Evolutionary conservation across 2,329 filamentous ascomycete species (phyloP), one percentile per base, ranked within the genome.

Genomic region (Seiridium unicorne): DNA sequence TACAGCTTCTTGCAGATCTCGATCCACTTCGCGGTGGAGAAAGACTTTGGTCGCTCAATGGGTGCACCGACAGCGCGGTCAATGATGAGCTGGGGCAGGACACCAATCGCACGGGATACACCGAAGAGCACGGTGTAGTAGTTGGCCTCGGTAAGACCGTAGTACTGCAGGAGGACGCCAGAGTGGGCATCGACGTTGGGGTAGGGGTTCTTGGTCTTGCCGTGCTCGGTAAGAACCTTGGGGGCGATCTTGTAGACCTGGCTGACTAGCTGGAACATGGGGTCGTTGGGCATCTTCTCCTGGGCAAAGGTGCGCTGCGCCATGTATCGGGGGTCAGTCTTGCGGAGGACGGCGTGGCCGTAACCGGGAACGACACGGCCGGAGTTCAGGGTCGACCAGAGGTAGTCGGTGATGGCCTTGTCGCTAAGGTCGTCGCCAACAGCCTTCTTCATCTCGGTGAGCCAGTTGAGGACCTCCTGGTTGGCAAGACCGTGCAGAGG

Each of bases 161-260:
- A 99, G 90, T 99, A 95, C 85, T 99, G 95, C 71, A 99, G 92
- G 68, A 99, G 92, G 69, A 99, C 95, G 86, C 95, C 95, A 38
- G 93, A 97, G 90, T 98, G 95, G 74, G 94, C 93, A 75, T 98
- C 94, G 74, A 98, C 93, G 84, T 98, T 98, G 80, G 95, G 95
- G 87, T 86, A 98, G 69, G 94, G 94, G 91, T 98, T 97, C 91
- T 98, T 98, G 86, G 94, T 98, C 92, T 99, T 99, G 84, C 95
- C 95, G 85, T 99, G 95, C 89, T 99, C 93, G 68, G 95, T 99
- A 77, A 99, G 86, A 72, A 99, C 95, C 74, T 90, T 91, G 67
- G 95, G 95, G 66, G 95, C 95, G 73, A 99, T 98, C 92, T 99
- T 99, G 91, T 98, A 99, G 71, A 99, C 95, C 85, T 99, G 95